Conservation (phyloP, 345 rosid genomes). For the Acer yangbiense region DNA sequence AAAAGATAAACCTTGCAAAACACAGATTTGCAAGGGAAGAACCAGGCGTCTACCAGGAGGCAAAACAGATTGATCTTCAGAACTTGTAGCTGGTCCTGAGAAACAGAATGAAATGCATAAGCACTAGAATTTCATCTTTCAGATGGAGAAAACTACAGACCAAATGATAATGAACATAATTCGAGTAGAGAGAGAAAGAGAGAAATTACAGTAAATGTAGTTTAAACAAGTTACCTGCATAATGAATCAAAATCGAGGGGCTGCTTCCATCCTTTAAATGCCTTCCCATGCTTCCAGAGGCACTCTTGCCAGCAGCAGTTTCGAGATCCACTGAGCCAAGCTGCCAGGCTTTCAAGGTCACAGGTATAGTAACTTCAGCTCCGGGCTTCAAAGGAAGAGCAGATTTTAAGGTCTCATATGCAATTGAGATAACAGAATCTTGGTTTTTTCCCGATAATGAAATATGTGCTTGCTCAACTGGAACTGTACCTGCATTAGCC, state of each 20-base stretch:
- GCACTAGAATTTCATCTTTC: not conserved
- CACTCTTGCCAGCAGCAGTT: slow-evolving; percentile 51
- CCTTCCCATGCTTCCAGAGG: slow-evolving; percentile 60
- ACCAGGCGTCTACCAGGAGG: slow-evolving; percentile 92
- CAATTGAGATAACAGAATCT: slow-evolving; percentile 84
- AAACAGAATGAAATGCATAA: slow-evolving; percentile 25
- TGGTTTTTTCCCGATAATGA: slow-evolving; percentile 95
- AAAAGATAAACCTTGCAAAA: slow-evolving; percentile 88
- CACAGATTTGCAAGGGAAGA: slow-evolving; percentile 87
- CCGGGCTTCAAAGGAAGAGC: slow-evolving; percentile 95
- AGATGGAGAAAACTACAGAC: not conserved
- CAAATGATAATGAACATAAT: not conserved
- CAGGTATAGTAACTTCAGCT: slow-evolving; percentile 78
- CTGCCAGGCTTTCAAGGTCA: slow-evolving; percentile 95
- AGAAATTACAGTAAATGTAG: not conserved
- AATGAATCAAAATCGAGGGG: slow-evolving; percentile 85
- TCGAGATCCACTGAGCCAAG: slow-evolving; percentile 67
- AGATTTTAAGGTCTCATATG: slow-evolving; percentile 66
- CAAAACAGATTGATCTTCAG: slow-evolving; percentile 51
- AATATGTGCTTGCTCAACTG: slow-evolving; percentile 90
- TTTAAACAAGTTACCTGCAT: slow-evolving; percentile 59
- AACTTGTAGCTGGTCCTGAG: slow-evolving; percentile 61
- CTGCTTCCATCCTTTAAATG: slow-evolving; percentile 73
- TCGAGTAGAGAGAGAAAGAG: not conserved
- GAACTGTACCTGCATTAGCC: slow-evolving; percentile 94